Percentiles rank a stretch among this genome's conserved stretches.
Conservation (phyloP, 352 stramenopile species). For the Stephanocyclus meneghinianus region DNA sequence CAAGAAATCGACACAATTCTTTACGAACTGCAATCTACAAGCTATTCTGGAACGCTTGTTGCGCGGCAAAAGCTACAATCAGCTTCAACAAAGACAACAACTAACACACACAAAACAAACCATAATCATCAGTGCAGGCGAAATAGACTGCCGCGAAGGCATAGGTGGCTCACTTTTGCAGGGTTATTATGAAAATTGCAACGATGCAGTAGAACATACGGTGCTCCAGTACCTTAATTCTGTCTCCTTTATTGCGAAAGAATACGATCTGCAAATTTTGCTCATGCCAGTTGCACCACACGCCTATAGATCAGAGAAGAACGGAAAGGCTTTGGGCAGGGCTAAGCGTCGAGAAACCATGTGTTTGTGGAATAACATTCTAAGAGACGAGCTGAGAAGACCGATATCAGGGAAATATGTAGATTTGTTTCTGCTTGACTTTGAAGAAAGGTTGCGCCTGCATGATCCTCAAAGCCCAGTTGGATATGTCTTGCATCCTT, state of each 20-base stretch:
- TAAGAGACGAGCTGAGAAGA: slow-evolving; percentile 35
- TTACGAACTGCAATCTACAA: slow-evolving; percentile 89
- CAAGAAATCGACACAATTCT: slow-evolving; percentile 86
- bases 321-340: slow-evolving; percentile 52
- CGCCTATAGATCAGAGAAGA: slow-evolving; percentile 48
- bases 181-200: slow-evolving; percentile 45
- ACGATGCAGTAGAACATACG: slow-evolving; percentile 46
- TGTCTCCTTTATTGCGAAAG: slow-evolving; percentile 25
- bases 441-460: slow-evolving; percentile 31
- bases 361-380: slow-evolving; percentile 55
- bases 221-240: slow-evolving; percentile 52
- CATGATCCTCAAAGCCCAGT: slow-evolving; percentile 31
- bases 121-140: slow-evolving; percentile 90
- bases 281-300: slow-evolving; percentile 60
- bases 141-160: slow-evolving; percentile 94
- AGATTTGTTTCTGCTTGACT: slow-evolving; percentile 52
- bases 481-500: slow-evolving; percentile 52
- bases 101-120: slow-evolving; percentile 11
- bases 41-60: slow-evolving; percentile 30
- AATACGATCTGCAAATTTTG: slow-evolving; percentile 50
- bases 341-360: slow-evolving; percentile 43
- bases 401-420: slow-evolving; percentile 1
- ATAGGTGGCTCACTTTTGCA: slow-evolving; percentile 53
- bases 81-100: slow-evolving; percentile 3
- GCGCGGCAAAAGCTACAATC: background rate